Conservation (phyloP, 2,329 filamentous ascomycete species). For the Westerdykella ornata region DNA sequence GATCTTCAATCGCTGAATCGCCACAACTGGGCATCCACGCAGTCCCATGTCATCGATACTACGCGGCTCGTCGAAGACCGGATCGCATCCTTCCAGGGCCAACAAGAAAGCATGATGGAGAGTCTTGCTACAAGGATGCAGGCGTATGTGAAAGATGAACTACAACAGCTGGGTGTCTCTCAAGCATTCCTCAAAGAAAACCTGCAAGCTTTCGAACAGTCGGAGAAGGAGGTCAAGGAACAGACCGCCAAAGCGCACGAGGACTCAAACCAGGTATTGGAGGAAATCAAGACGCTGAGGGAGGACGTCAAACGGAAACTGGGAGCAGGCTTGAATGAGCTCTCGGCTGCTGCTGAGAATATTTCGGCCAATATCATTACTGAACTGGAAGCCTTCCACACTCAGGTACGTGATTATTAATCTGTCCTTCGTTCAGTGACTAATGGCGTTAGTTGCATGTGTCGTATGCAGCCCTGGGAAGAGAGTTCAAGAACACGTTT, state of each 20-base stretch:
- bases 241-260: constrained; percentile 66
- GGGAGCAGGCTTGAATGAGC: constrained; percentile 72
- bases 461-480: constrained; percentile 76
- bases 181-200: constrained; percentile 66
- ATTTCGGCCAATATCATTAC: constrained; percentile 85
- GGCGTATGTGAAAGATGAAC: constrained; percentile 66
- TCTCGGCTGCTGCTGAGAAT: constrained; percentile 76
- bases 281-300: constrained; percentile 84
- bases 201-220: constrained; percentile 59
- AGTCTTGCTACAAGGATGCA: constrained; percentile 66
- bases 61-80: constrained; percentile 70
- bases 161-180: constrained; percentile 63
- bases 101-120: constrained; percentile 65
- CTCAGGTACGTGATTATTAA: constrained; percentile 43
- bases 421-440: constrained; percentile 1
- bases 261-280: constrained; percentile 83
- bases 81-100: constrained; percentile 62
- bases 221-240: constrained; percentile 60
- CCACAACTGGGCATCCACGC: constrained; percentile 68
- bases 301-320: constrained; percentile 83
- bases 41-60: constrained; percentile 67
- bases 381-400: constrained; percentile 79
- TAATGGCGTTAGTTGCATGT: constrained; percentile 58
- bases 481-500: constrained; percentile 80
- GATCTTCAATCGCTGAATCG: constrained; percentile 77